Evolutionary conservation across 106 monocot species (phyloP), one percentile per base, ranked within the genome.

Genomic region (Narthecium ossifragum): DNA sequence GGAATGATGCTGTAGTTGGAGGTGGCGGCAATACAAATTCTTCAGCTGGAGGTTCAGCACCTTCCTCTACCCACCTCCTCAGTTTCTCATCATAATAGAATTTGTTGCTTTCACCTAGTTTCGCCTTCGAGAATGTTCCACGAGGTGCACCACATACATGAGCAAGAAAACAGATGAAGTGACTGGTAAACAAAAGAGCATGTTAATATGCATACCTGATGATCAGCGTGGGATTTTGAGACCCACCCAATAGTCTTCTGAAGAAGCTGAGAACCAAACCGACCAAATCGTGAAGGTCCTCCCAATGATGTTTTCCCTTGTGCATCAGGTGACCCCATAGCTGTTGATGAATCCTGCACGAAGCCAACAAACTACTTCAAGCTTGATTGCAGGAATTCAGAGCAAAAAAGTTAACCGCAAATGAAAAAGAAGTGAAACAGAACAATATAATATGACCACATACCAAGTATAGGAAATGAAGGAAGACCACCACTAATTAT

Each of bases 61-160:
- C 98, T 70, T 99, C 87, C 66, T 99, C 98, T 32, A 99, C 84
- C 98, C 98, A 99, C 70, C 78, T 91, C 72, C 88, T 99, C n/a
- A 99, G 78, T 40, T 91, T 91, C 39, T 99, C 98, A 61, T 99
- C 85, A 63, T 99, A 99, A 66, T 91, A 99, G 54, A 99, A 99
- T 64, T 81, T 99, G 72, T 99, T 99, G 21, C 59, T 67, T 57
- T 91, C 84, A 33, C 98, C 91, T 26, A 99, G 65, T 63, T 91
- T 99, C 22, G 91, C 98, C 98, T 99, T n/a, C 41, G 33, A 76
- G 34, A n/a, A 51, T 43, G 5, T 18, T 32, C 13, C 37, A 22
- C 2, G 46, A 46, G 6, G 18, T 12, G 46, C 17, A 12, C 6
- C 6, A 4, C 46, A n/a, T 20, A n/a, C n/a, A n/a, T n/a, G n/a